Conservation (phyloP, 208 protist genomes). For the Porcisia hertigi region DNA sequence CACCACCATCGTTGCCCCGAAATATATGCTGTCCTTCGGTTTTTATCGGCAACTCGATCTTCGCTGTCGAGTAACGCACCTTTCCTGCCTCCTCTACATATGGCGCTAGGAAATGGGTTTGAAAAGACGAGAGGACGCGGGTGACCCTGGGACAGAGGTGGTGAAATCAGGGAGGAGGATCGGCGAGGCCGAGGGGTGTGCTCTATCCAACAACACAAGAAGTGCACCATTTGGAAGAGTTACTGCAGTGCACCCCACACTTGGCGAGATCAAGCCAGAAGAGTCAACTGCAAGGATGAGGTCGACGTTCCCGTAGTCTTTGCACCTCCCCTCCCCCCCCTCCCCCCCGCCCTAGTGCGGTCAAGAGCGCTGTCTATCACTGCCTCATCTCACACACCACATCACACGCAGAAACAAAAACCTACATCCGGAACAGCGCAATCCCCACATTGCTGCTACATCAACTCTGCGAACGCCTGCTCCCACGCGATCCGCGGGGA, state of each 20-base stretch:
- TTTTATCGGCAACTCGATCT: too few species aligned
- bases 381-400: constrained; percentile 28
- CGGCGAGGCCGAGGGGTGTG: not conserved
- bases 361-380: constrained; percentile 14
- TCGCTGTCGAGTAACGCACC: not conserved
- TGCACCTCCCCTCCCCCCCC: too few species aligned
- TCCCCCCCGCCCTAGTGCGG: not conserved
- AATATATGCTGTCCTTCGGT: too few species aligned
- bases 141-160: not conserved
- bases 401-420: constrained; percentile 2
- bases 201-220: not conserved
- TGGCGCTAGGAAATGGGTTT: not conserved
- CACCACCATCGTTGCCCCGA: too few species aligned
- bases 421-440: not conserved
- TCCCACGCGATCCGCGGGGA: not conserved
- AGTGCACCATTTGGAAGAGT: not conserved
- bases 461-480: not conserved
- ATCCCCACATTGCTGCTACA: not conserved
- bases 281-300: not conserved
- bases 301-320: too few species aligned
- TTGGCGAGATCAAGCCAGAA: not conserved
- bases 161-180: not conserved
- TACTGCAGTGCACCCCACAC: not conserved
- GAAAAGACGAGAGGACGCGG: not conserved
- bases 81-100: not conserved